Evolutionary conservation across 2,329 filamentous ascomycete species (phyloP), one percentile per base, ranked within the genome.

Genomic region (Spiromastix sp.): DNA sequence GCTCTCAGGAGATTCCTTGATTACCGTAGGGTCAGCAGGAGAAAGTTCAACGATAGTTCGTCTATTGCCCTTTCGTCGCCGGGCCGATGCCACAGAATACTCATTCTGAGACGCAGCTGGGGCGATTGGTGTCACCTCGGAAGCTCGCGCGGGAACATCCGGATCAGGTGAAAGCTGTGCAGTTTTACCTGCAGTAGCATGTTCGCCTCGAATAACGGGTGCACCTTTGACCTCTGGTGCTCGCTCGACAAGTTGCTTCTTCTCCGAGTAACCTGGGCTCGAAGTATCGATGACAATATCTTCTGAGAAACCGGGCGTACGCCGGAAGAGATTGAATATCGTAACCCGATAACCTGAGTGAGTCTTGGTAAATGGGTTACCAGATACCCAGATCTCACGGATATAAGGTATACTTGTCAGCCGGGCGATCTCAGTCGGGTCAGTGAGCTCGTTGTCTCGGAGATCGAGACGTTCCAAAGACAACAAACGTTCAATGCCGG

Each of bases 241-340:
- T 30, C 87, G 77, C 33, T 95, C 87, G 4, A 87, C 73, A 28
- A 98, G 70, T 45, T 83, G 80, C 50, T 85, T 85, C 54, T 78
- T 79, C 64, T 98, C 91, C 11, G 78, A 74, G 51, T 85, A 93
- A n/a, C 74, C 80, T 1, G 91, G 89, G 0, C 81, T 81, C 21
- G 76, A 75, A 2, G 81, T 79, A 55, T 98, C 91, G 48, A 98
- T 89, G 30, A 85, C 68, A 40, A 96, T 78, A 52, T 98, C 91
- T 45, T 94, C 84, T 0, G 79, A 81, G 51, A 91, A 93, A 4
- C 91, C 91, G 8, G 89, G 85, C 0, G 85, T 86, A 40, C 77
- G 79, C 43, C 91, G 77, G 68, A 98, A 98, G 2, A 96, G 70
- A 50, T 96, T 98, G 75, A 98, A 95, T 43, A 96, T 93, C 13